A percentile compares a stretch with the other conserved stretches of the same genome.
phyloP scores from a whole-genome alignment of 2,329 filamentous ascomycete species.

The Metarhizium sp. region DNA sequence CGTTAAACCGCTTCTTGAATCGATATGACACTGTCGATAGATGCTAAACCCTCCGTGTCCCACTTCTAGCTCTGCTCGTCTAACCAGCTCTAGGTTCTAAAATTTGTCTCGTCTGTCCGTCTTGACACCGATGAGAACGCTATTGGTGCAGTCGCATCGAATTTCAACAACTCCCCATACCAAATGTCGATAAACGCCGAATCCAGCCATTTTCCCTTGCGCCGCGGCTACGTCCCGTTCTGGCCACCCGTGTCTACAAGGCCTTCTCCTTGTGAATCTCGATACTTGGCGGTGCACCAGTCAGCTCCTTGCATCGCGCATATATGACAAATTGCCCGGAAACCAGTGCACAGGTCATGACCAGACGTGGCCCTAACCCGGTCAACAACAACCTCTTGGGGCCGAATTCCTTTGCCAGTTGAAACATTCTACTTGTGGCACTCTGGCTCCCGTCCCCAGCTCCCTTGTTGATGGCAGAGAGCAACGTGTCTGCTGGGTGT shows the following conservation, averaged over 20 bases:
- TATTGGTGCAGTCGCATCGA: no score
- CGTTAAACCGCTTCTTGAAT: no score
- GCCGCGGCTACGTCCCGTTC: neutral
- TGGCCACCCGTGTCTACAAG: conserved; percentile 8
- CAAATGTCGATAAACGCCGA: neutral
- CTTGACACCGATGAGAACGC: neutral
- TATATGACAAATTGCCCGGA: conserved; percentile 47
- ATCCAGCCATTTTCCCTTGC: neutral
- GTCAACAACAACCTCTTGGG: conserved; percentile 36
- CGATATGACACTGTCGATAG: no score
- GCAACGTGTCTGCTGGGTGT: conserved; percentile 68
- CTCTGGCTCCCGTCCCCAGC: conserved; percentile 38
- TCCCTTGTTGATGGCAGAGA: conserved; percentile 47
- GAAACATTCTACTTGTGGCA: conserved; percentile 40
- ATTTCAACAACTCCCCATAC: neutral
- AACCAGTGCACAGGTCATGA: conserved; percentile 45
- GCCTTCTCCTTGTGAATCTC: conserved; percentile 42
- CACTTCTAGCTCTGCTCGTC: neutral
- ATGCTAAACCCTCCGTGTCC: neutral
- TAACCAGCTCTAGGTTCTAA: neutral
- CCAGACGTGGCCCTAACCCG: conserved; percentile 38
- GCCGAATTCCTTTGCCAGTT: conserved; percentile 41
- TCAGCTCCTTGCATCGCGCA: conserved; percentile 43
- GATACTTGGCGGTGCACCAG: conserved; percentile 39
- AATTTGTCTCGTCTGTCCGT: neutral